Conservation (phyloP, 148 eudicot genomes). For the Diospyros kaki region DNA sequence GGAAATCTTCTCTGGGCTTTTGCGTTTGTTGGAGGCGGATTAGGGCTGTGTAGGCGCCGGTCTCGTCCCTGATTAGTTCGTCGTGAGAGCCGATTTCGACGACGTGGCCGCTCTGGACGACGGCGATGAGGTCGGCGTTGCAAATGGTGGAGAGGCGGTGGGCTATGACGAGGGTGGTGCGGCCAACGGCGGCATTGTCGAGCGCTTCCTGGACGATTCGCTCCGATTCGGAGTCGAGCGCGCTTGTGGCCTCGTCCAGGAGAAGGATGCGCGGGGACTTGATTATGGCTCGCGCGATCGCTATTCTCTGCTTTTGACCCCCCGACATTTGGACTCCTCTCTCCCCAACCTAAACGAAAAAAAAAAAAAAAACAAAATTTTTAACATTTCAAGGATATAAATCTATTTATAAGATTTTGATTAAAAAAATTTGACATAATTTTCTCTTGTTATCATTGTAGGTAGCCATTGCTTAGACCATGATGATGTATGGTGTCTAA, state of each 20-base stretch:
- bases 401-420: too few species aligned
- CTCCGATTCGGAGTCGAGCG: conserved; percentile 36
- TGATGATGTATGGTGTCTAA: too few species aligned
- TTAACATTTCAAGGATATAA: too few species aligned
- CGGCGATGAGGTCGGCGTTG: conserved; percentile 25
- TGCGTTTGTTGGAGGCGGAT: conserved; percentile 18
- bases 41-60: conserved; percentile 22
- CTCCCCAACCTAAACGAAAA: conserved; percentile 30
- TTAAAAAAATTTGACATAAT: too few species aligned
- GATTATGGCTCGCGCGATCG: conserved; percentile 34
- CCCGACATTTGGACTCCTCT: conserved; percentile 37
- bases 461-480: too few species aligned
- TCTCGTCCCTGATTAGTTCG: conserved; percentile 16
- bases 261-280: conserved; percentile 29
- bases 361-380: background rate
- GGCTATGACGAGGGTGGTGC: conserved; percentile 33
- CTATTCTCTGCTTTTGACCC: conserved; percentile 40
- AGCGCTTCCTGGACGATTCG: conserved; percentile 33
- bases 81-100: conserved; percentile 27
- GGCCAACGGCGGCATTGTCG: conserved; percentile 26
- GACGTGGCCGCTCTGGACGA: conserved; percentile 27
- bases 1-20: background rate
- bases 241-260: conserved; percentile 38
- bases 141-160: conserved; percentile 35
- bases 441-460: too few species aligned